Evolutionary conservation across 441 rosid species (phyloP).

Genomic region (Aleurites moluccanus): DNA sequence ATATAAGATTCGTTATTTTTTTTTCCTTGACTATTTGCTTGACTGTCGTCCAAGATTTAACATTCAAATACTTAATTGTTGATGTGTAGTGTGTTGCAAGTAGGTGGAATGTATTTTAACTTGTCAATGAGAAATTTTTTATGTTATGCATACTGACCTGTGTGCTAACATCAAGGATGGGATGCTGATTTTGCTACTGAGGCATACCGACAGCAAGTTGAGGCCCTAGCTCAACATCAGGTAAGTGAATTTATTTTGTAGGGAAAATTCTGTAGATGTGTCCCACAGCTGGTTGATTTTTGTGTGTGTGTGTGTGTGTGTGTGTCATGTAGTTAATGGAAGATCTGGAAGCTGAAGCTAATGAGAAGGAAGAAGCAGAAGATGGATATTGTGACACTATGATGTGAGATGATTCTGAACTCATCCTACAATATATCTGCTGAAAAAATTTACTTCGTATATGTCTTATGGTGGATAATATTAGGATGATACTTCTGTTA

Average conservation of each 20-base stretch:
- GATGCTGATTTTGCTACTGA: conserved; percentile 99
- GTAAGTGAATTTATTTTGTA: conserved; percentile 37
- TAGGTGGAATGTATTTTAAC: neutral
- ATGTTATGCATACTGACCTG: neutral
- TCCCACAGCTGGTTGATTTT: conserved; percentile 27
- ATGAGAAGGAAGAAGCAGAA: conserved; percentile 71
- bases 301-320: conserved; percentile 8
- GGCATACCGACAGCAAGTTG: conserved; percentile 98
- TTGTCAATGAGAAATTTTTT: neutral
- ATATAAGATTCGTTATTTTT: neutral
- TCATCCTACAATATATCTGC: conserved; percentile 17
- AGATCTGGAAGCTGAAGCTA: conserved; percentile 94
- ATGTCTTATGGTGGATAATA: neutral
- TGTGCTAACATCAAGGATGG: conserved; percentile 64
- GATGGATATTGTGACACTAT: conserved; percentile 44
- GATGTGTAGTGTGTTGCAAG: neutral
- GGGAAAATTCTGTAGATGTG: neutral
- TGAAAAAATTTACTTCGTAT: neutral
- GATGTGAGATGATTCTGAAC: conserved; percentile 60
- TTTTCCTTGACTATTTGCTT: neutral
- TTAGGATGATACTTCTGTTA: neutral
- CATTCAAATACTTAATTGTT: neutral
- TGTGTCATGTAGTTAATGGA: conserved; percentile 73
- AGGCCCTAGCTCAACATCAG: conserved; percentile 92
- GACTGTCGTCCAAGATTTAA: neutral